Evolutionary conservation across 179 eudicot species (phyloP), one percentile per base, ranked within the genome.

Genomic region (Corrigiola litoralis): DNA sequence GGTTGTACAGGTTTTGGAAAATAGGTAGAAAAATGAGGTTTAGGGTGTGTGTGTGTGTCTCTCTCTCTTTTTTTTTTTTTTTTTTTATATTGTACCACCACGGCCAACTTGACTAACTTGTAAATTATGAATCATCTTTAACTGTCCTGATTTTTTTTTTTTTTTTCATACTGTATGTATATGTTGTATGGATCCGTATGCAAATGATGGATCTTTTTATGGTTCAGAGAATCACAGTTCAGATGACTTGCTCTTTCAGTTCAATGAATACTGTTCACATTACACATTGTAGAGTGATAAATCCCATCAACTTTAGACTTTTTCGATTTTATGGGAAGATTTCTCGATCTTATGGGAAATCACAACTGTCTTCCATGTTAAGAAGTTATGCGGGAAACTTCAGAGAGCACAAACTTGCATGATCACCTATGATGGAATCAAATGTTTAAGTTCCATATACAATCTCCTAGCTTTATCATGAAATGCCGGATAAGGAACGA

Each of bases 401-500:
- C 17, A 29, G 0, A 31, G 2, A 54, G 61, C 32, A 4, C 42
- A 20, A 4, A 28, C 24, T 21, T 11, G 34, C 40, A 33, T 8
- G 14, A 1, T 4, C 10, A 10, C 44, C n/a, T 17, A 9, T 33
- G n/a, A n/a, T 33, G 1, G 2, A 20, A 57, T 11, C 1, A 20
- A 4, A 27, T 24, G 46, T 10, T 38, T 38, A 10, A 24, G 41
- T 37, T 25, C 10, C 58, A 21, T 21, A 27, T 1, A 1, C 28
- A 51, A 69, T 28, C 28, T 40, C 28, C 28, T 69, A 7, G 10
- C 32, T 29, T 59, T 57, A 72, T 6, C 71, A 73, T 3, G 78
- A 25, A 38, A 75, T 53, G 20, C 73, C 65, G 4, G 92, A 66
- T 36, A 87, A 23, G 29, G 84, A 73, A 14, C 70, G 82, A 48